Base-by-base conservation (phyloP, 169 alveolate genomes). In the Eimeria nieschulzi region DNA sequence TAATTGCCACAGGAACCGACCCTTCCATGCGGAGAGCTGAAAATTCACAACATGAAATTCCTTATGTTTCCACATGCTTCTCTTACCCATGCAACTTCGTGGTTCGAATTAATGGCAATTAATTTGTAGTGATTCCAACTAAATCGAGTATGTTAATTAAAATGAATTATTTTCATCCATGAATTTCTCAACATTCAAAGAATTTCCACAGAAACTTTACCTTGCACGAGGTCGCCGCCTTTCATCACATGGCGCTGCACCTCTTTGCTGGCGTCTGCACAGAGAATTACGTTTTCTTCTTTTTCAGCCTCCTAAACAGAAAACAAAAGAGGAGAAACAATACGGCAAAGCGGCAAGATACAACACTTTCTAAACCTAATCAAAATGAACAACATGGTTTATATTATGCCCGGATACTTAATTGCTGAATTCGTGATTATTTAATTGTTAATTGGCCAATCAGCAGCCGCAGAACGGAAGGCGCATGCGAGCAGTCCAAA, bases 191-290 rank as follows among this genome's bases (percentile, higher is more conserved):
- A 56, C 13, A 56, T 10, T 10, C 13, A 56, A 56, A 59, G 5
- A 59, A 59, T 59, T 3, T 33, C 46, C 46, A 15, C n/a, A 59
- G 15, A 15, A 15, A 19, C 9, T 2, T 63, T n/a, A 86, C 92
- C 75, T 78, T 86, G 85, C 5, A 86, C 75, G 19, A 86, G 92
- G 1, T 86, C 92, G 5, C 92, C 92, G 7, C 92, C 92, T 17
- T 79, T 59, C 61, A 86, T 25, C 9, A 86, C 79, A 73, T 86
- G 92, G 0, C 92, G 84, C 85, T 86, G 92, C 15, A 86, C 92
- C 12, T 86, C 70, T 73, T 86, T 72, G 46, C 66, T 79, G 19
- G 82, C 75, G 53, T 86, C 92, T 15, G 92, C 92, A 59, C 75
- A 84, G 59, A 84, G 26, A 46, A 84, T 84, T 33, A 71, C 72